Conservation (phyloP, 139 green algal species). For the Zygnema cylindricum region DNA sequence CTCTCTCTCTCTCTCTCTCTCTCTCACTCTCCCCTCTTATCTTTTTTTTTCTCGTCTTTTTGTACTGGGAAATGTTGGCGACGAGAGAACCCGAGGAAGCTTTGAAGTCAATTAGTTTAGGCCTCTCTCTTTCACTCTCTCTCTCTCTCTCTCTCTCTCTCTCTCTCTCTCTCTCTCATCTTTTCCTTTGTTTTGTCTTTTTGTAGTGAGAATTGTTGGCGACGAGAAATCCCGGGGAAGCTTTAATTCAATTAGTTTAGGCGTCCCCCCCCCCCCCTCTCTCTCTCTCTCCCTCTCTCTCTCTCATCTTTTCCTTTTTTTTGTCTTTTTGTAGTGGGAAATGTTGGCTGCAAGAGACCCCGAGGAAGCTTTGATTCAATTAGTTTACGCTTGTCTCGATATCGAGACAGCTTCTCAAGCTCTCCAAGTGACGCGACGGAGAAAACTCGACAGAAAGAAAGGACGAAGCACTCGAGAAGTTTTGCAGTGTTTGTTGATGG, state of each 20-base stretch:
- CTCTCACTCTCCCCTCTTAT: not conserved
- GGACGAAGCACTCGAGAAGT: not conserved
- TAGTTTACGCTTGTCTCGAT: not conserved
- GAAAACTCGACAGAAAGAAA: slow-evolving; percentile 1
- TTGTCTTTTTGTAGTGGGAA: not conserved
- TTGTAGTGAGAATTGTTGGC: too few relatives aligned
- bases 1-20: not conserved
- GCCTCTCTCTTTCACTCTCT: too few relatives aligned
- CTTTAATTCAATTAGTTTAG: not conserved
- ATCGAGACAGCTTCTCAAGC: not conserved
- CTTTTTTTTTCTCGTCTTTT: slow-evolving; percentile 7
- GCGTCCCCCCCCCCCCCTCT: too few relatives aligned
- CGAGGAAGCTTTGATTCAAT: not conserved
- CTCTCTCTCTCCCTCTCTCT: too few relatives aligned
- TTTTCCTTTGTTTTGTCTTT: too few relatives aligned
- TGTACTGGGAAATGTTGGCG: not conserved
- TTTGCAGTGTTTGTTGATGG: not conserved
- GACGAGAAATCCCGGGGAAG: not conserved
- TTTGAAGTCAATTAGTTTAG: not conserved
- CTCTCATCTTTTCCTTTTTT: slow-evolving; percentile 5
- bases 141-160: too few relatives aligned
- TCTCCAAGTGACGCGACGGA: not conserved
- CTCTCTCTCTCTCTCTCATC: too few relatives aligned
- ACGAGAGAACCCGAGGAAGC: not conserved
- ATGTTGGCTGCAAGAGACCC: not conserved